These are phyloP conservation scores for Scheffersomyces coipomensis DNA, from an alignment of 805 yeast genomes.

Conservation along the genomic window DNA sequence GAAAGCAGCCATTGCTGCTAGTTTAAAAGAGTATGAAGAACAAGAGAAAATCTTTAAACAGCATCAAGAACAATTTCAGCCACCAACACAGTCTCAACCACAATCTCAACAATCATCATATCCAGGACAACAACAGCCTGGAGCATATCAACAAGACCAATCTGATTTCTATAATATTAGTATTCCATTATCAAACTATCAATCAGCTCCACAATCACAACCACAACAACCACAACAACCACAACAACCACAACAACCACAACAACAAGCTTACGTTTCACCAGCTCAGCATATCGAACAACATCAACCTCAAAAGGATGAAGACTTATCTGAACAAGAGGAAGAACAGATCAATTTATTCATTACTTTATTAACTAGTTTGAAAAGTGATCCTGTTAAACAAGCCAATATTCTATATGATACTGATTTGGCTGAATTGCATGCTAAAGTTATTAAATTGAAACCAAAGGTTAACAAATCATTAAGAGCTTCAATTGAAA, in stretches of 20 bases:
- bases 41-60: constrained; percentile 17
- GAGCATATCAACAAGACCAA: constrained; percentile 11
- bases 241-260: constrained; percentile 7
- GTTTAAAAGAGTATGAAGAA: constrained; percentile 67
- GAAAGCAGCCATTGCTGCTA: constrained; percentile 93
- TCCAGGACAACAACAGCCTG: constrained; percentile 7
- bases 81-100: constrained; percentile 10
- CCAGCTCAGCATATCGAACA: constrained; percentile 4
- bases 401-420: constrained; percentile 41
- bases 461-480: constrained; percentile 70
- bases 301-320: constrained; percentile 11
- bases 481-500: constrained; percentile 54
- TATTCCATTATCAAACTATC: constrained; percentile 17
- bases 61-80: constrained; percentile 6
- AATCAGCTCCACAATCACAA: constrained; percentile 3
- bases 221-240: constrained; percentile 5
- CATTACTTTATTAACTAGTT: constrained; percentile 59
- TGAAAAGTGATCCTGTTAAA: constrained; percentile 46
- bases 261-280: constrained; percentile 6
- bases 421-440: constrained; percentile 53
- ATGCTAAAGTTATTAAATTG: constrained; percentile 55
- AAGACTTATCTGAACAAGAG: constrained; percentile 55
- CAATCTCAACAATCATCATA: constrained; percentile 6
- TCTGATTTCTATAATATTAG: constrained; percentile 28
- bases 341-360: constrained; percentile 70